Conservation (phyloP, 495 filamentous ascomycete species). For the Lentithecium fluviatile region DNA sequence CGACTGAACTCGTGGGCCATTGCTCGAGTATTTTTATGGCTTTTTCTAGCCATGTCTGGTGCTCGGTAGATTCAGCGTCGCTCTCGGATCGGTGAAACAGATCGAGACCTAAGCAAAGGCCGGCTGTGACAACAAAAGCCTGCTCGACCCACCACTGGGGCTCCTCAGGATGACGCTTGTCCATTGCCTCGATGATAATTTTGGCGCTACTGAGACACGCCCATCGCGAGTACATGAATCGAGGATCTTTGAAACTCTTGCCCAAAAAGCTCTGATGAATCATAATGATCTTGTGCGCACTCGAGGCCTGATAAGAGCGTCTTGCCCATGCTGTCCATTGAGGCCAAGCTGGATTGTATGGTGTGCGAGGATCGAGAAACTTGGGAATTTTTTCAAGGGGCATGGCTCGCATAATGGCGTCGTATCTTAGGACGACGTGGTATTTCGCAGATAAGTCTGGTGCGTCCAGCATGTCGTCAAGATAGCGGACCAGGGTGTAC, state of each 20-base stretch:
- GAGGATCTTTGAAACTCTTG: constrained; percentile 46
- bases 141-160: constrained; percentile 49
- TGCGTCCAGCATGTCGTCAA: constrained; percentile 46
- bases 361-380: constrained; percentile 39
- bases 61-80: constrained; percentile 41
- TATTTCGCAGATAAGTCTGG: constrained; percentile 44
- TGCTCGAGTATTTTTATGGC: constrained; percentile 13
- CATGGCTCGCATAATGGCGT: constrained; percentile 47
- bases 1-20: constrained; percentile 25
- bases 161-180: constrained; percentile 38
- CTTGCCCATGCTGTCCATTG: constrained; percentile 47
- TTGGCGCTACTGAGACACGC: constrained; percentile 50
- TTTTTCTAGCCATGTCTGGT: constrained; percentile 30
- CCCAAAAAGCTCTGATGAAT: constrained; percentile 52
- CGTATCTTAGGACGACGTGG: constrained; percentile 47
- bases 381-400: constrained; percentile 10
- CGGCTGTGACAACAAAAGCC: constrained; percentile 56
- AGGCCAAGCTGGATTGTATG: constrained; percentile 46
- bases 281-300: constrained; percentile 56
- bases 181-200: constrained; percentile 49
- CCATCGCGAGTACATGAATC: constrained; percentile 46
- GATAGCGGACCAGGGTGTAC: constrained; percentile 45
- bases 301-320: constrained; percentile 47
- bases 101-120: constrained; percentile 47
- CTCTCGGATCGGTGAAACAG: constrained; percentile 42